Evolutionary conservation across 75 land plant species (phyloP).

Genomic region (Pinus albicaulis): DNA sequence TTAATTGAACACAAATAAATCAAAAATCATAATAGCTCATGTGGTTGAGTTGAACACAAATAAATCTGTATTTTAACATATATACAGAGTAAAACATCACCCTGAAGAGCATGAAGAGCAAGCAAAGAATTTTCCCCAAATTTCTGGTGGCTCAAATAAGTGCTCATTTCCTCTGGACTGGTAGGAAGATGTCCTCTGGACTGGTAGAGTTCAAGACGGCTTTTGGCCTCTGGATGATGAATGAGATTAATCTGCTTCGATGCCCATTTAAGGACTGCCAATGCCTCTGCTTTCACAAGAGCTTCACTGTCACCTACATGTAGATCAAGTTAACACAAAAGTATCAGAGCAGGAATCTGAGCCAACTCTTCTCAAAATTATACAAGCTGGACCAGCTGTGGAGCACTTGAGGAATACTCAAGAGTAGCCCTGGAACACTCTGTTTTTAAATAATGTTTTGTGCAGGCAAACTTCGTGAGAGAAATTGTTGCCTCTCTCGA

Average conservation of each 20-base stretch:
- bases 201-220: constrained; percentile 42
- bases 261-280: constrained; percentile 53
- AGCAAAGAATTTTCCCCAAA: too few relatives aligned
- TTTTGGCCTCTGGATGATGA: constrained; percentile 47
- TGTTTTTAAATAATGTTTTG: constrained; percentile 52
- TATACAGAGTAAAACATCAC: too few relatives aligned
- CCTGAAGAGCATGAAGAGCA: too few relatives aligned
- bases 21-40: too few relatives aligned
- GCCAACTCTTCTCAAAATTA: constrained; percentile 43
- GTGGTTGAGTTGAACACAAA: too few relatives aligned
- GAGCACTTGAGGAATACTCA: constrained; percentile 26
- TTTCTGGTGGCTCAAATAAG: too few relatives aligned
- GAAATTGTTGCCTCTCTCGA: constrained; percentile 57
- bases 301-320: constrained; percentile 57
- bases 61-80: too few relatives aligned
- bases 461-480: constrained; percentile 59
- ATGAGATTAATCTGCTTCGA: constrained; percentile 28
- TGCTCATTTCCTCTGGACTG: too few relatives aligned
- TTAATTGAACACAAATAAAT: too few relatives aligned
- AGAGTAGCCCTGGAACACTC: constrained; percentile 61
- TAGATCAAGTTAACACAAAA: constrained; percentile 59
- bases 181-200: constrained; percentile 20
- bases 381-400: constrained; percentile 41
- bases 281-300: constrained; percentile 53
- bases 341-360: constrained; percentile 39